Evolutionary conservation across 2,329 filamentous ascomycete species (phyloP), one percentile per base, ranked within the genome.

Genomic region (Xylariales sp.): DNA sequence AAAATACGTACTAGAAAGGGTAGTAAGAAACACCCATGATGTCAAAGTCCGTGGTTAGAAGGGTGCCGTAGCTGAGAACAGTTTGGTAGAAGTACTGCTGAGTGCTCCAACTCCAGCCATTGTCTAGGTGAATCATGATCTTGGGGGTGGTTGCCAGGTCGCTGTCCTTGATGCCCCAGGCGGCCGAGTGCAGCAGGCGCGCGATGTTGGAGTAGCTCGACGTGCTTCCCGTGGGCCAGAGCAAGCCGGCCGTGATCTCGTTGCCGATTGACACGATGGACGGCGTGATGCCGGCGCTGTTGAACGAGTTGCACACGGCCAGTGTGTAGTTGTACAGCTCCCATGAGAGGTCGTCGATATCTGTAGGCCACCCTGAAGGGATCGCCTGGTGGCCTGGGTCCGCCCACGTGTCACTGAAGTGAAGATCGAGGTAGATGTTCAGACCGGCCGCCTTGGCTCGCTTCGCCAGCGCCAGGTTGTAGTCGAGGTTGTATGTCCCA

Each of bases 121-220:
- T 83, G 56, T 88, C 82, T 4, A 87, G 69, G 52, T 88, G 84
- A 28, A 88, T 75, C 78, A 88, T 81, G 57, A 87, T 84, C 54
- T 81, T 75, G 2, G 83, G 80, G 44, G 74, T 70, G 0, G 72
- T 66, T 28, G 56, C 57, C 18, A 84, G 61, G 4, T 59, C 63
- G 5, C 77, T 82, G 50, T 83, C 78, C 50, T 79, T 83, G 51
- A 88, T 70, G 3, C 77, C 84, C 40, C 67, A 72, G 0, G 77
- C 69, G 0, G 77, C 83, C 6, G 78, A 79, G 52, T 83, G 75
- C 7, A 88, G 69, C 15, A 88, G 64, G 1, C 63, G 61, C 0
- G 81, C 81, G 21, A 85, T 74, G 55, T 84, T 85, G 47, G 65
- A 63, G 45, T 70, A 73, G 38, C 68, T 72, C 23, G 59, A 62